Evolutionary conservation across 2,329 filamentous ascomycete species (phyloP).

Genomic region (Hypoxylon sp.): DNA sequence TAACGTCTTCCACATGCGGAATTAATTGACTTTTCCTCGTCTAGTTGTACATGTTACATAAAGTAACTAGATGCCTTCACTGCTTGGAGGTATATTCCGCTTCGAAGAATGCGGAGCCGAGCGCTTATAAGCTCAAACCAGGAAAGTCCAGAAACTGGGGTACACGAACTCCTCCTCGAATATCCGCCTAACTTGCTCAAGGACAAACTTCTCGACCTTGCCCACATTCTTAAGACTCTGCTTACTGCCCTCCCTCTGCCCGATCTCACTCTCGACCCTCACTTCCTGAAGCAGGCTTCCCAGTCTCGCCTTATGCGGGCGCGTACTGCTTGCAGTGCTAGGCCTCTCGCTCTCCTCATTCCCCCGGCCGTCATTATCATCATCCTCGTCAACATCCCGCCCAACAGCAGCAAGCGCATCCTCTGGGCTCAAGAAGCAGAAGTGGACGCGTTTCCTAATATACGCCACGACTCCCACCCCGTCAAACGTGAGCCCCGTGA

Average conservation of each 20-base stretch:
- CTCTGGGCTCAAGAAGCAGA: conserved; percentile 93
- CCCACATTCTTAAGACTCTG: conserved; percentile 98
- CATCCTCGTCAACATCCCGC: conserved; percentile 56
- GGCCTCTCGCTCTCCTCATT: conserved; percentile 35
- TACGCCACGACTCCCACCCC: conserved; percentile 93
- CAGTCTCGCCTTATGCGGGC: conserved; percentile 57
- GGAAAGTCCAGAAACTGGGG: conserved; percentile 97
- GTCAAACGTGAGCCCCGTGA: conserved; percentile 95
- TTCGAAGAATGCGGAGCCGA: no score
- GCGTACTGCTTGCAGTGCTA: conserved; percentile 33
- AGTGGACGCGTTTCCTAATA: conserved; percentile 89
- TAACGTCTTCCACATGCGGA: background rate
- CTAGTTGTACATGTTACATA: background rate
- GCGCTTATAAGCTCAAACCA: conserved; percentile 79
- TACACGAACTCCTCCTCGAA: conserved; percentile 99
- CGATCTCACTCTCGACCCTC: conserved; percentile 96
- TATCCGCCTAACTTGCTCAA: conserved; percentile 95
- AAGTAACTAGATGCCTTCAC: no score
- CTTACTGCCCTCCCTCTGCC: conserved; percentile 88
- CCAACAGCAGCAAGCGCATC: conserved; percentile 83
- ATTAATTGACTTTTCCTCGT: background rate
- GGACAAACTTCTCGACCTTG: conserved; percentile 96
- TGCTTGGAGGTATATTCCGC: no score
- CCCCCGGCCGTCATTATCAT: conserved; percentile 36
- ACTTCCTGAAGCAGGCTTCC: conserved; percentile 92